These are phyloP conservation scores for Mortierella sp. DNA, from an alignment of 371 early-diverging fungal genomes.

Conservation along the genomic window DNA sequence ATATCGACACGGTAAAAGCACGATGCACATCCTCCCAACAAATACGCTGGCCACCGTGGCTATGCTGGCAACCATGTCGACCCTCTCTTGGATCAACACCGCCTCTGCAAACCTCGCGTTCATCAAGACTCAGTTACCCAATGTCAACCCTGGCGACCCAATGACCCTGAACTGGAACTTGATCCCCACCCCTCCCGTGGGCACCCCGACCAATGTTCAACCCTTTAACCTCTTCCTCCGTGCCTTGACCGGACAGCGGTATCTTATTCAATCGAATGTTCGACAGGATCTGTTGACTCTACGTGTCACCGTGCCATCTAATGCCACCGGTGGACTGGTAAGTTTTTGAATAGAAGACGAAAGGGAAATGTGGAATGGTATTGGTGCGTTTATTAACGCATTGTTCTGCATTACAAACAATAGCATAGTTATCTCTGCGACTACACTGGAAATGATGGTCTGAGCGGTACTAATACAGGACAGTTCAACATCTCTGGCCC, in stretches of 20 bases:
- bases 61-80: conserved; percentile 1
- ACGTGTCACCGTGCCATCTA: conserved; percentile 19
- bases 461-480: conserved; percentile 12
- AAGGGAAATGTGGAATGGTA: background rate
- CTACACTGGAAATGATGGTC: conserved; percentile 17
- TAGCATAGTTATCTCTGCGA: conserved; percentile 33
- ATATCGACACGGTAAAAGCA: no score
- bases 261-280: conserved; percentile 18
- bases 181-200: background rate
- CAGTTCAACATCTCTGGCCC: conserved; percentile 42
- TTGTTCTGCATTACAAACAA: background rate
- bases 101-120: conserved; percentile 40
- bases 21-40: conserved; percentile 7
- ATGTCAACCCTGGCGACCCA: conserved; percentile 23
- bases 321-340: conserved; percentile 39
- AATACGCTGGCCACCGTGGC: conserved; percentile 16
- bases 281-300: background rate
- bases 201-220: background rate
- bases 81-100: conserved; percentile 19
- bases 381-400: background rate
- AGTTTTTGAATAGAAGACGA: background rate
- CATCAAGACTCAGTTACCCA: background rate
- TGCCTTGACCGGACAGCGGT: conserved; percentile 29
- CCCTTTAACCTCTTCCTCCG: conserved; percentile 37
- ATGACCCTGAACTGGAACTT: conserved; percentile 23